Evolutionary conservation across 2,329 filamentous ascomycete genomes (phyloP).

Genomic region (Colletotrichum abscissum): DNA sequence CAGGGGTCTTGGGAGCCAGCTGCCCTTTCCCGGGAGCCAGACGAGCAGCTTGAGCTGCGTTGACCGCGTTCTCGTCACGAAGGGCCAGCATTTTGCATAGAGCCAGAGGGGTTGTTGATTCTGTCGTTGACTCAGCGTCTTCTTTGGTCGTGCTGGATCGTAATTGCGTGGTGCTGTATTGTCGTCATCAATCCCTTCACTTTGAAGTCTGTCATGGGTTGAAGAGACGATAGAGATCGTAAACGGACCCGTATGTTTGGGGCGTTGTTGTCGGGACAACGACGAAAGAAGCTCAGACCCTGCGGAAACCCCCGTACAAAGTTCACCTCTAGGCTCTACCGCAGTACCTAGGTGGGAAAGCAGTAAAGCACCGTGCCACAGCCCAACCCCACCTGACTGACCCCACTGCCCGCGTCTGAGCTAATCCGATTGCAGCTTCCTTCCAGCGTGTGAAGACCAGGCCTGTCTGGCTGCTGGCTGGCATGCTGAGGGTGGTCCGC

Average conservation of each 20-base stretch:
- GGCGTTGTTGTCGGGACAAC: constrained; percentile 31
- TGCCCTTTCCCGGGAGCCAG: constrained; percentile 40
- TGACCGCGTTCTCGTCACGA: constrained; percentile 37
- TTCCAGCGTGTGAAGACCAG: constrained; percentile 24
- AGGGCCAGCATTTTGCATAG: constrained; percentile 34
- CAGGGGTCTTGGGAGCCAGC: constrained; percentile 81
- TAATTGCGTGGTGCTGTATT: neutral
- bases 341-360: no score
- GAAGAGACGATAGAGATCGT: constrained; percentile 6
- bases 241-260: constrained; percentile 26
- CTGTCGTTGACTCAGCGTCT: neutral
- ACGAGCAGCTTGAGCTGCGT: constrained; percentile 36
- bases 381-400: constrained; percentile 26
- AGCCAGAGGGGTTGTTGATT: neutral
- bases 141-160: neutral
- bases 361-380: constrained; percentile 21
- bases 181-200: neutral
- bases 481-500: constrained; percentile 32
- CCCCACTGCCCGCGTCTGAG: constrained; percentile 28
- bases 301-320: constrained; percentile 20
- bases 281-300: constrained; percentile 25
- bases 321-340: neutral
- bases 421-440: constrained; percentile 35
- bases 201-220: constrained; percentile 5
- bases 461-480: constrained; percentile 18